Conservation (phyloP, 352 stramenopile species). For the Phytopythium sindhum region DNA sequence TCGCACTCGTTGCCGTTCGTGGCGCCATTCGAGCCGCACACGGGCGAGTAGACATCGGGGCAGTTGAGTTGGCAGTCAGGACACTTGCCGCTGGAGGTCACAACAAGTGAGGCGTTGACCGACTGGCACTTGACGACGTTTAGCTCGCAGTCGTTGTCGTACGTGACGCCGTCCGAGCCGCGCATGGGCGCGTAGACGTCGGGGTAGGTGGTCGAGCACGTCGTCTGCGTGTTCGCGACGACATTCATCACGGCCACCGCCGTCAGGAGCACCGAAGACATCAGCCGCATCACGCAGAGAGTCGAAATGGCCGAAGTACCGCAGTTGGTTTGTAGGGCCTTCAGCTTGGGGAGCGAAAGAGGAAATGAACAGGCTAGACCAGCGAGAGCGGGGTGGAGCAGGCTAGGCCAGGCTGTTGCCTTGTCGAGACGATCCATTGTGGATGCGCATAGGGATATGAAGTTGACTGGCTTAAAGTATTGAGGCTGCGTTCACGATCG, state of each 20-base stretch:
- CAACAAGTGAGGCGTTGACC: slow-evolving; percentile 16
- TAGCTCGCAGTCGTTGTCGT: slow-evolving; percentile 41
- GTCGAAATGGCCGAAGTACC: not conserved
- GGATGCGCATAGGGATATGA: too few relatives aligned
- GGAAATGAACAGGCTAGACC: not conserved
- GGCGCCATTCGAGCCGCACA: slow-evolving; percentile 49
- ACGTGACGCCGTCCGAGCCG: slow-evolving; percentile 22
- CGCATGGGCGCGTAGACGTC: slow-evolving; percentile 12
- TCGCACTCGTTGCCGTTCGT: slow-evolving; percentile 54
- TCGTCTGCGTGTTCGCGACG: not conserved
- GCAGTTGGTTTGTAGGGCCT: too few relatives aligned
- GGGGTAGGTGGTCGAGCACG: slow-evolving; percentile 3
- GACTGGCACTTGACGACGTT: slow-evolving; percentile 32
- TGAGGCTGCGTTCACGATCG: too few relatives aligned
- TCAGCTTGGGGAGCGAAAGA: not conserved
- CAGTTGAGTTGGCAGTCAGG: slow-evolving; percentile 4
- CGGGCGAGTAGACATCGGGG: slow-evolving; percentile 21
- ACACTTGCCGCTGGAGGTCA: slow-evolving; percentile 22
- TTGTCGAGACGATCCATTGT: too few relatives aligned
- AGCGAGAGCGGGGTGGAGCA: too few relatives aligned
- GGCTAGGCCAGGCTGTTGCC: too few relatives aligned
- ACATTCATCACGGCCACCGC: not conserved
- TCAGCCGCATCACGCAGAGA: not conserved
- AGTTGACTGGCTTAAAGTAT: too few relatives aligned
- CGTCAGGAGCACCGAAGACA: not conserved